Evolutionary conservation across 1,139 yeast species (phyloP).

Genomic region (Kodamaea ohmeri): DNA sequence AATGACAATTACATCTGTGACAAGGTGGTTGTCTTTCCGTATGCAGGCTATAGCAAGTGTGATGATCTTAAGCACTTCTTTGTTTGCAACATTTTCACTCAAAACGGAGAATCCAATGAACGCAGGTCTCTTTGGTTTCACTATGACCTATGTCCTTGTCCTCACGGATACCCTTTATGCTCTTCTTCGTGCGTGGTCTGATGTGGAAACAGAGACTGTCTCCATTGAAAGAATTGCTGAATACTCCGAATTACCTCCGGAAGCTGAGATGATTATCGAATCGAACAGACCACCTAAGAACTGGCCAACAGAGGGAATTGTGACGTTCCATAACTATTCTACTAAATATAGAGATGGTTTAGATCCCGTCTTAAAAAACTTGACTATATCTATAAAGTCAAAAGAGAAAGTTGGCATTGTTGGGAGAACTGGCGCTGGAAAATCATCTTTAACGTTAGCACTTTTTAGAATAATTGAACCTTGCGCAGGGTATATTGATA

Average conservation of each 20-base stretch:
- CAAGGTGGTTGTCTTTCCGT: slow-evolving; percentile 42
- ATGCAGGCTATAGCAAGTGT: slow-evolving; percentile 35
- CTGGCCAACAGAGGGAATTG: slow-evolving; percentile 35
- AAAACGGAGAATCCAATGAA: slow-evolving; percentile 15
- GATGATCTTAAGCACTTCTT: slow-evolving; percentile 29
- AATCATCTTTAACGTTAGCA: slow-evolving; percentile 38
- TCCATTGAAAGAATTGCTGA: slow-evolving; percentile 38
- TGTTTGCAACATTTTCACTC: slow-evolving; percentile 12
- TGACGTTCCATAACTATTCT: slow-evolving; percentile 30
- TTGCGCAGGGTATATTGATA: slow-evolving; percentile 29
- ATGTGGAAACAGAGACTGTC: slow-evolving; percentile 33
- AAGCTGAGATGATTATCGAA: slow-evolving; percentile 31
- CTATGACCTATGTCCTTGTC: slow-evolving; percentile 36
- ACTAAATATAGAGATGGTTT: slow-evolving; percentile 37
- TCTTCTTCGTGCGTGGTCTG: slow-evolving; percentile 36
- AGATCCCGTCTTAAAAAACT: slow-evolving; percentile 34
- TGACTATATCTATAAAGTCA: slow-evolving; percentile 27
- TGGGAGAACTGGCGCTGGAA: slow-evolving; percentile 45
- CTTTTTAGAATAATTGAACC: slow-evolving; percentile 40
- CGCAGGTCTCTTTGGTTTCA: slow-evolving; percentile 37
- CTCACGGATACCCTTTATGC: slow-evolving; percentile 32
- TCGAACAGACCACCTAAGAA: slow-evolving; percentile 23
- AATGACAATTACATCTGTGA: slow-evolving; percentile 24
- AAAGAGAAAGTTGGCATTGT: slow-evolving; percentile 40
- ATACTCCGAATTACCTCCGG: slow-evolving; percentile 33